Conservation (phyloP, 805 yeast genomes). For the Limtongia smithiae region DNA sequence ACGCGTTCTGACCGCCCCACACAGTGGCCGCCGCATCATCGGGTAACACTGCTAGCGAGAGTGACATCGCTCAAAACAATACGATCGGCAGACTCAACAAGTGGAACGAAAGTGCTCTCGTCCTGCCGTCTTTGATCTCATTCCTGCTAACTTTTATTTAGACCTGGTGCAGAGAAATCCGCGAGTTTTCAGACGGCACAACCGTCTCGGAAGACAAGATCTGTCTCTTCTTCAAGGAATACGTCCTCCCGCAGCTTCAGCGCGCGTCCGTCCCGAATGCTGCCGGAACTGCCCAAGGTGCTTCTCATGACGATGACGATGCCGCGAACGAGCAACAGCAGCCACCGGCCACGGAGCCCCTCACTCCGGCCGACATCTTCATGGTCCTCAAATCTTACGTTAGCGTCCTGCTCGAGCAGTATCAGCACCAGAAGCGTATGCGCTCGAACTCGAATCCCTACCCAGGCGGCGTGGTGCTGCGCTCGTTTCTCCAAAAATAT, state of each 20-base stretch:
- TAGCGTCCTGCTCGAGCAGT: conserved; percentile 15
- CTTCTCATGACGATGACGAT: conserved; percentile 2
- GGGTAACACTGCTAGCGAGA: background rate
- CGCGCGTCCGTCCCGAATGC: background rate
- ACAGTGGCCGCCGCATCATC: background rate
- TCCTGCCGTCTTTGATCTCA: background rate
- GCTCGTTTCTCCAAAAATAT: conserved; percentile 13
- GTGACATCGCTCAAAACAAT: conserved; percentile 1
- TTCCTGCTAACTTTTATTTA: background rate
- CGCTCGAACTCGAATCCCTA: conserved; percentile 18
- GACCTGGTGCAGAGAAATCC: conserved; percentile 28
- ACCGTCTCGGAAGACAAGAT: conserved; percentile 21
- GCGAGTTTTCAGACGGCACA: conserved; percentile 22
- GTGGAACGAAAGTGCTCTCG: conserved; percentile 18
- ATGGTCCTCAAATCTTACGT: conserved; percentile 13
- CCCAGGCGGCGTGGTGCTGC: conserved; percentile 17
- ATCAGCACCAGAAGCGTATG: conserved; percentile 17
- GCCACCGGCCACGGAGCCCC: background rate
- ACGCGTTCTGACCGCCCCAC: background rate
- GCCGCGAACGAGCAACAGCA: background rate
- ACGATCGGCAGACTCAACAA: conserved; percentile 16
- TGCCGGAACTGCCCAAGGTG: background rate
- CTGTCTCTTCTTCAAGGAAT: conserved; percentile 22
- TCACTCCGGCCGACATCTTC: conserved; percentile 3
- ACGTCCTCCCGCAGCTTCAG: conserved; percentile 11